Conservation (phyloP, 129 eudicot species). For the Oenanthe sinensis region DNA sequence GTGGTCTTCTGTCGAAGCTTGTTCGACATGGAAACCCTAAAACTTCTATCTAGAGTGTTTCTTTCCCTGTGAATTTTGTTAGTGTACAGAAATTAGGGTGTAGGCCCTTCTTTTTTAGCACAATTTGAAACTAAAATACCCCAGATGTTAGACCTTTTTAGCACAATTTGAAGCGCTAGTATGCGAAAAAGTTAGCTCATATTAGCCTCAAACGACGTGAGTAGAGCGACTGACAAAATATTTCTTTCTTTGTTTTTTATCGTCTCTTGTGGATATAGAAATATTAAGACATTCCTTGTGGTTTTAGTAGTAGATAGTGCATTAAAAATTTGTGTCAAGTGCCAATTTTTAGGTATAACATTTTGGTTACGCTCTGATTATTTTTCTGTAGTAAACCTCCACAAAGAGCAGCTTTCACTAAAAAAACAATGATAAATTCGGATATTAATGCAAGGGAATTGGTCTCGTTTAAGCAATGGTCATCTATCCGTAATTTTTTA, state of each 20-base stretch:
- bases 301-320: not conserved
- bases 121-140: constrained; percentile 1
- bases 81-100: constrained; percentile 51
- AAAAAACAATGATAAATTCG: no score
- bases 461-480: no score
- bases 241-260: not conserved
- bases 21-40: not conserved
- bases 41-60: not conserved
- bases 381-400: no score
- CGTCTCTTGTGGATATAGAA: not conserved
- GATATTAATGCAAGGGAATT: no score
- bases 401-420: no score
- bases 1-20: constrained; percentile 47
- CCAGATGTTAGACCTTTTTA: not conserved
- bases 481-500: no score
- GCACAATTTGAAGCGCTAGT: not conserved
- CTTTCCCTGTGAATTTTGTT: constrained; percentile 21
- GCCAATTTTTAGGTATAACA: no score
- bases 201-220: not conserved
- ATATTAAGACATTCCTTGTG: not conserved
- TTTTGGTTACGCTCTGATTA: no score
- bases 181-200: not conserved
- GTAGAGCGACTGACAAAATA: not conserved
- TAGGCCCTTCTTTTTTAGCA: constrained; percentile 2
- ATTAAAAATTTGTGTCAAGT: not conserved